Evolutionary conservation across 129 eudicot species (phyloP).

Genomic region (Saposhnikovia divaricata): DNA sequence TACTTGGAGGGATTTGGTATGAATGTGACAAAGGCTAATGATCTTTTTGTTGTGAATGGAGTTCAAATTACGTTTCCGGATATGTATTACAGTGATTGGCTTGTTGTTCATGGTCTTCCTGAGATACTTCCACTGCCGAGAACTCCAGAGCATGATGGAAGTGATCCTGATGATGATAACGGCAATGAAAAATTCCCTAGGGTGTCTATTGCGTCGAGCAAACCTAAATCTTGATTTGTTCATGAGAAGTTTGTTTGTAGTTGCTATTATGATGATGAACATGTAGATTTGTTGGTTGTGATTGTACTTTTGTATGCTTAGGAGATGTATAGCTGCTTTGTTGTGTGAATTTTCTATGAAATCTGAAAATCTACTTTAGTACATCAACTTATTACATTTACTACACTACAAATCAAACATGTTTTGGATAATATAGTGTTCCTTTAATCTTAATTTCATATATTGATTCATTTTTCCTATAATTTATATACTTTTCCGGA

Average conservation of each 20-base stretch:
- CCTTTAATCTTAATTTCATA: neutral
- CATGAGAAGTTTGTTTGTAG: neutral
- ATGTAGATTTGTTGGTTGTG: neutral
- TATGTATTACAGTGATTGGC: conserved; percentile 52
- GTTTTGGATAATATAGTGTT: neutral
- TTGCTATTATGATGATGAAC: neutral
- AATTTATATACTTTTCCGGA: neutral
- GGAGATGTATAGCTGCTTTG: neutral
- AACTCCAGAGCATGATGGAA: conserved; percentile 1
- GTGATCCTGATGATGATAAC: neutral
- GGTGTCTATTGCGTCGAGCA: neutral
- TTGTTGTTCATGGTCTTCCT: conserved; percentile 59
- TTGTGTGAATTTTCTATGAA: neutral
- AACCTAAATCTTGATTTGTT: neutral
- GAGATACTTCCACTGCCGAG: conserved; percentile 13
- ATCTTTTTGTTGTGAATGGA: conserved; percentile 45
- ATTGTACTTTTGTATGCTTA: neutral
- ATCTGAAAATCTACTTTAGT: neutral
- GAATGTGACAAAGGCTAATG: conserved; percentile 27
- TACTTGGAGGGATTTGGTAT: conserved; percentile 48
- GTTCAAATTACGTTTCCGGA: conserved; percentile 55
- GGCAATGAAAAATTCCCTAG: neutral
- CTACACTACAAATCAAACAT: neutral
- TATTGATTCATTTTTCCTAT: neutral
- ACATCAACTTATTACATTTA: neutral